A percentile compares a stretch with the other conserved stretches of the same genome.
Evolutionary conservation across 345 rosid species (phyloP).

Genomic region (Dimocarpus longan): DNA sequence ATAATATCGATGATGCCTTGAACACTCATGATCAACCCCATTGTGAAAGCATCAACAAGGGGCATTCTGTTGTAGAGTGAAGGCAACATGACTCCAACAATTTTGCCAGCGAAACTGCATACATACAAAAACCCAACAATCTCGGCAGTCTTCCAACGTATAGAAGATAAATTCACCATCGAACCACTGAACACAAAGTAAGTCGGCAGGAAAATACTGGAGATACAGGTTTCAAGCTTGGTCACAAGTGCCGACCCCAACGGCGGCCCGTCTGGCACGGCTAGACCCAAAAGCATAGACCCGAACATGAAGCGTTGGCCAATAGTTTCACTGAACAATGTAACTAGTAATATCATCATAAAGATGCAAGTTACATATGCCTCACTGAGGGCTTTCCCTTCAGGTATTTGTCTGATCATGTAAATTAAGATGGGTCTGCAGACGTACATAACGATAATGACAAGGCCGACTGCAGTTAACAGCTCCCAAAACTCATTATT

Average conservation of each 20-base stretch:
- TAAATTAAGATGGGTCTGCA: constrained; percentile 32
- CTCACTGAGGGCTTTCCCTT: constrained; percentile 38
- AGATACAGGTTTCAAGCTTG: constrained; percentile 37
- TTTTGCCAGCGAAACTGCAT: constrained; percentile 18
- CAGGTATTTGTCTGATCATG: constrained; percentile 31
- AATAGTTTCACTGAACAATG: constrained; percentile 17
- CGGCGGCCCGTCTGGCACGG: constrained; percentile 48
- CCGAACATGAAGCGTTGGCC: constrained; percentile 31
- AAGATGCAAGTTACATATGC: constrained; percentile 25
- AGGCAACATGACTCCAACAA: constrained; percentile 26
- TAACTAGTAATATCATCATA: constrained; percentile 24
- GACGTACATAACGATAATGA: background rate
- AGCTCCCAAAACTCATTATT: no score
- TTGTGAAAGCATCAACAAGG: constrained; percentile 25
- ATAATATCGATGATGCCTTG: constrained; percentile 31
- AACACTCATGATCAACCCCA: constrained; percentile 33
- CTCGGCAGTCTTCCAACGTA: constrained; percentile 1
- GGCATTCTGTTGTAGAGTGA: constrained; percentile 25
- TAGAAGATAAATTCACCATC: constrained; percentile 16
- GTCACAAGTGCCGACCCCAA: constrained; percentile 42
- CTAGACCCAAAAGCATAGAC: constrained; percentile 35
- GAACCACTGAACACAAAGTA: constrained; percentile 36
- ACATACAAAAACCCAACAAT: background rate
- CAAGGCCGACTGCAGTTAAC: background rate
- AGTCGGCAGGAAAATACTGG: constrained; percentile 33